Evolutionary conservation across 140 eudicot genomes (phyloP), one percentile per base, ranked within the genome.

Genomic region (Ambrosia hybrid): DNA sequence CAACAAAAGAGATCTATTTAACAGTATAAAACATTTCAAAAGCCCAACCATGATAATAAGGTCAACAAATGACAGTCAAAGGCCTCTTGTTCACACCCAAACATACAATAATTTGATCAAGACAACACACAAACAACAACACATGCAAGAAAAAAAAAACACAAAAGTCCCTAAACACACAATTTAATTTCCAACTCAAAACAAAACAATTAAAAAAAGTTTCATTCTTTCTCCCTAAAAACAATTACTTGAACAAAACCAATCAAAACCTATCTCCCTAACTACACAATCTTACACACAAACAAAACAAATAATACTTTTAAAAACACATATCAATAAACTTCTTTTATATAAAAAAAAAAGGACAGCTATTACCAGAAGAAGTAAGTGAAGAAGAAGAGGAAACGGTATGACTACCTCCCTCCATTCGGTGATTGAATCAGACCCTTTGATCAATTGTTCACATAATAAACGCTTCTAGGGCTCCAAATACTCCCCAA

Each of bases 361-460:
- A 75, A 77, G 77, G 38, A 67, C 67, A 67, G 75, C 72, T 71
- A 56, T 73, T 86, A 86, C 90, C 91, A 82, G 89, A 89, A 79
- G 70, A 83, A 89, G 75, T 79, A 89, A 86, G 79, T 76, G 79
- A 57, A 86, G 88, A 81, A 78, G 67, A 73, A 67, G 59, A 66
- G 51, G 59, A 72, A 56, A 60, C 4, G 9, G 52, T 46, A 83
- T 68, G 67, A 87, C 86, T 87, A 90, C 96, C 95, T 90, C 96
- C 95, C 95, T 85, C 96, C 96, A 90, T 90, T 78, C 89, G 89
- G 84, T 36, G 91, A 81, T 59, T 67, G 82, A 83, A 81, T 81
- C 93, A 55, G 79, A 79, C 77, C 78, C 73, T 75, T 67, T 41
- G 77, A 84, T 82, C 79, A 84, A 70, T 76, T 64, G 57, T 77